Percentiles rank a stretch among this genome's conserved stretches.
These are phyloP conservation scores for Fusarium mundagurra DNA, from an alignment of 2,329 filamentous ascomycete species.

Conservation along the genomic window DNA sequence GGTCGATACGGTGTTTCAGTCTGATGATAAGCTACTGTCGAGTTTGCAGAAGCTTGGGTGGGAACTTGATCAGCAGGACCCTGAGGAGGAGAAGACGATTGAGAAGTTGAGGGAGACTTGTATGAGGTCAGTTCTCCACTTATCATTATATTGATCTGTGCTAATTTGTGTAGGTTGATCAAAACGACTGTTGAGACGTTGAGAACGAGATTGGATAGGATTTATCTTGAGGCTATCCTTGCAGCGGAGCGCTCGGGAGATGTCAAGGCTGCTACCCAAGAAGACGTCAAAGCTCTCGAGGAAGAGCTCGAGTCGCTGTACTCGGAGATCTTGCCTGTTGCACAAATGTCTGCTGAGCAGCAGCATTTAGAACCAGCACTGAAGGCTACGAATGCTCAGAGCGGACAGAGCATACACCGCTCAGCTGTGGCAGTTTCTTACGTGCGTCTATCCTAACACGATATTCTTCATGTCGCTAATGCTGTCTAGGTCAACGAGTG, in stretches of 20 bases:
- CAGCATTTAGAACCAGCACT: slow-evolving; percentile 72
- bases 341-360: slow-evolving; percentile 76
- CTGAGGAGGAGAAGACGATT: slow-evolving; percentile 62
- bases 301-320: slow-evolving; percentile 76
- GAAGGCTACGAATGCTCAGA: slow-evolving; percentile 54
- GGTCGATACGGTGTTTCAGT: slow-evolving; percentile 61
- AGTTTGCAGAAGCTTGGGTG: slow-evolving; percentile 73
- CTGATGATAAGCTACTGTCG: slow-evolving; percentile 72
- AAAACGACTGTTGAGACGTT: slow-evolving; percentile 66
- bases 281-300: slow-evolving; percentile 63
- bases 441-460: slow-evolving; percentile 48
- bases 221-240: slow-evolving; percentile 60
- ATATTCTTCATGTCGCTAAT: slow-evolving; percentile 28
- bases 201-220: slow-evolving; percentile 64
- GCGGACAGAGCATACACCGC: slow-evolving; percentile 55
- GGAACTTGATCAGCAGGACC: slow-evolving; percentile 64
- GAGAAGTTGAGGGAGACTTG: slow-evolving; percentile 67
- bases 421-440: slow-evolving; percentile 61
- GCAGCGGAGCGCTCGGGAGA: slow-evolving; percentile 43
- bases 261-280: slow-evolving; percentile 41
- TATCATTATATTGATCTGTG: background rate
- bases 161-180: slow-evolving; percentile 54
- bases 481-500: slow-evolving; percentile 59
- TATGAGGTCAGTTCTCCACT: slow-evolving; percentile 54
- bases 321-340: slow-evolving; percentile 73